Evolutionary conservation across 2,329 filamentous ascomycete species (phyloP).

Genomic region (Colletotrichum theobromicola): DNA sequence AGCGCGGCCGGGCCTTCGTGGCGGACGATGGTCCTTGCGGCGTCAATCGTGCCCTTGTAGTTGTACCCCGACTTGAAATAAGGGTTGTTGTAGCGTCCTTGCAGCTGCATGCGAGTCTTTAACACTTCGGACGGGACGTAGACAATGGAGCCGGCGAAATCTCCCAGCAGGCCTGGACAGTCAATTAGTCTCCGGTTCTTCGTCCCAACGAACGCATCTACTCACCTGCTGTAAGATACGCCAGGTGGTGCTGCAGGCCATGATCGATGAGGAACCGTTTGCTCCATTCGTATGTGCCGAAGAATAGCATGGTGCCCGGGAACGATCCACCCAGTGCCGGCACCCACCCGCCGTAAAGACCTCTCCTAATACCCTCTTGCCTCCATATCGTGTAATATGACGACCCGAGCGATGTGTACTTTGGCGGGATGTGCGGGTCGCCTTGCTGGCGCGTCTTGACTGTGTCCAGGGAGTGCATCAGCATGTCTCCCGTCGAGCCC

Average conservation of each 20-base stretch:
- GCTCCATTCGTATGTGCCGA: constrained; percentile 94
- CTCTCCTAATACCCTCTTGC: constrained; percentile 86
- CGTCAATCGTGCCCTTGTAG: constrained; percentile 85
- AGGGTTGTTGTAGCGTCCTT: constrained; percentile 94
- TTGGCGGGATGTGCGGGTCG: constrained; percentile 90
- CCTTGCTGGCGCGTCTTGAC: constrained; percentile 98
- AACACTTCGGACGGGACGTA: constrained; percentile 98
- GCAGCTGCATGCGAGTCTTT: constrained; percentile 94
- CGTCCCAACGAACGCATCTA: neutral
- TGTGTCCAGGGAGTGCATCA: constrained; percentile 99
- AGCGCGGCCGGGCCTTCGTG: constrained; percentile 84
- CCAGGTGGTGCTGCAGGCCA: constrained; percentile 80
- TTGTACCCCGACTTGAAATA: constrained; percentile 96
- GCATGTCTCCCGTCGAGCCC: constrained; percentile 91
- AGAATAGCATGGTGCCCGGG: constrained; percentile 92
- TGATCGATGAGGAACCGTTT: constrained; percentile 87
- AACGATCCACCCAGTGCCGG: constrained; percentile 93
- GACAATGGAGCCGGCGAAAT: constrained; percentile 87
- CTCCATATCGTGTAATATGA: constrained; percentile 93
- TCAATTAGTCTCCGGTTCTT: neutral
- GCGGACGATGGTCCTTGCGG: constrained; percentile 81
- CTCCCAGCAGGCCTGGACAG: constrained; percentile 80
- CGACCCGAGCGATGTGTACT: constrained; percentile 87
- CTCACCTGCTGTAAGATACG: constrained; percentile 84
- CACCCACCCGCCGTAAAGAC: constrained; percentile 91